Evolutionary conservation across 495 filamentous ascomycete species (phyloP).

Genomic region (Xylaria curta): DNA sequence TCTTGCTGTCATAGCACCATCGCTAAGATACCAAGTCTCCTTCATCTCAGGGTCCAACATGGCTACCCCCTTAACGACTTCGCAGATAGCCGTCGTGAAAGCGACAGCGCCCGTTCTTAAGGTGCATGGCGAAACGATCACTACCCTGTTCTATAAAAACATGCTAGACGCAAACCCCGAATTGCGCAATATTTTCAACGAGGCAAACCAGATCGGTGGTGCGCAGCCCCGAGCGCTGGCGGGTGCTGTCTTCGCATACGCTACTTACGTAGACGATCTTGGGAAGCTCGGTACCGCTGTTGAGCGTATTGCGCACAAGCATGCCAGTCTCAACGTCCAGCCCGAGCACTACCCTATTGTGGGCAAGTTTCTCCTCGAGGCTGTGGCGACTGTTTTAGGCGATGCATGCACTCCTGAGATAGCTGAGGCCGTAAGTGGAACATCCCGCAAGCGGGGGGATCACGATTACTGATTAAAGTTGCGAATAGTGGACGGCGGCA

Average conservation of each 20-base stretch:
- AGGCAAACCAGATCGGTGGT: conserved; percentile 67
- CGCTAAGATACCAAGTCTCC: not conserved
- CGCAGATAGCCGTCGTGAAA: conserved; percentile 61
- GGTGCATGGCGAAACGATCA: conserved; percentile 70
- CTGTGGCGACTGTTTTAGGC: conserved; percentile 71
- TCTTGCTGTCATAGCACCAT: not conserved
- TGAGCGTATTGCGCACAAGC: conserved; percentile 78
- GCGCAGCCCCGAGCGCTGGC: conserved; percentile 72
- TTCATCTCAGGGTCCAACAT: conserved; percentile 5
- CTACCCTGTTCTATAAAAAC: conserved; percentile 70
- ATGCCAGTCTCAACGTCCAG: conserved; percentile 72
- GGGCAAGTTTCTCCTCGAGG: conserved; percentile 68
- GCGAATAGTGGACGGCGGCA: conserved; percentile 63
- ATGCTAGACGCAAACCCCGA: conserved; percentile 66
- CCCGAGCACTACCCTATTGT: conserved; percentile 74
- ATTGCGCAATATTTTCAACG: conserved; percentile 72
- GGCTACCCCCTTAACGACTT: conserved; percentile 44
- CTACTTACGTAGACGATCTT: conserved; percentile 73
- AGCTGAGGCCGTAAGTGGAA: conserved; percentile 56
- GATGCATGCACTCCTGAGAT: conserved; percentile 70
- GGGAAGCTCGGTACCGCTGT: conserved; percentile 64
- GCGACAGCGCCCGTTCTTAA: conserved; percentile 67
- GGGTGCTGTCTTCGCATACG: conserved; percentile 70
- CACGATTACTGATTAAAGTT: not conserved
- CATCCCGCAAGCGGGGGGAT: conserved; percentile 34